Evolutionary conservation across 345 rosid species (phyloP).

Genomic region (Aurinia saxatilis): DNA sequence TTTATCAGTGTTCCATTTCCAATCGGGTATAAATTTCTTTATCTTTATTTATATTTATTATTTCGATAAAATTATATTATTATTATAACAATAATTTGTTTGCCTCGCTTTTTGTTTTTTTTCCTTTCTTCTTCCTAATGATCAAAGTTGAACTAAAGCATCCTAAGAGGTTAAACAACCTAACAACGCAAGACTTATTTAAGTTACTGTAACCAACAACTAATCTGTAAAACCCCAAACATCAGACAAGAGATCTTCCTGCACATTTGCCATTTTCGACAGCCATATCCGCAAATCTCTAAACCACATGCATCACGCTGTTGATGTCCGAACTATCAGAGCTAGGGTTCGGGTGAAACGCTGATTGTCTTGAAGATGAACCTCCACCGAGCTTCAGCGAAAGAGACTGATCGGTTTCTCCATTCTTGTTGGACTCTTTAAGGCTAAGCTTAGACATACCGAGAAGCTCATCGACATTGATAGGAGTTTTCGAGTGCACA

Average conservation of each 20-base stretch:
- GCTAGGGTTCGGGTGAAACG: constrained; percentile 81
- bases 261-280: not conserved
- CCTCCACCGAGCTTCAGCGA: constrained; percentile 65
- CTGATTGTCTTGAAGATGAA: constrained; percentile 70
- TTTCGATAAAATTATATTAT: too few relatives aligned
- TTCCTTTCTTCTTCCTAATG: constrained; percentile 1
- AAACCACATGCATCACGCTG: constrained; percentile 59
- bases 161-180: constrained; percentile 22
- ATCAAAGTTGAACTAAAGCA: constrained; percentile 27
- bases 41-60: too few relatives aligned
- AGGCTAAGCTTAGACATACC: constrained; percentile 90
- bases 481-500: constrained; percentile 70
- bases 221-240: constrained; percentile 21
- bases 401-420: constrained; percentile 52
- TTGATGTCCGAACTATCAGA: constrained; percentile 46
- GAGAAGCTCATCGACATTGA: constrained; percentile 82
- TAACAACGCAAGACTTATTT: constrained; percentile 19
- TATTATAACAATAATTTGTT: constrained; percentile 7
- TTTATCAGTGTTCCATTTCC: too few relatives aligned
- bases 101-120: not conserved
- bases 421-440: constrained; percentile 49
- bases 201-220: constrained; percentile 24
- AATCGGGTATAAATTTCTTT: too few relatives aligned
- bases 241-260: not conserved
- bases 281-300: not conserved